phyloP scores from a whole-genome alignment of 148 eudicot species.

The Euryodendron excelsum region DNA sequence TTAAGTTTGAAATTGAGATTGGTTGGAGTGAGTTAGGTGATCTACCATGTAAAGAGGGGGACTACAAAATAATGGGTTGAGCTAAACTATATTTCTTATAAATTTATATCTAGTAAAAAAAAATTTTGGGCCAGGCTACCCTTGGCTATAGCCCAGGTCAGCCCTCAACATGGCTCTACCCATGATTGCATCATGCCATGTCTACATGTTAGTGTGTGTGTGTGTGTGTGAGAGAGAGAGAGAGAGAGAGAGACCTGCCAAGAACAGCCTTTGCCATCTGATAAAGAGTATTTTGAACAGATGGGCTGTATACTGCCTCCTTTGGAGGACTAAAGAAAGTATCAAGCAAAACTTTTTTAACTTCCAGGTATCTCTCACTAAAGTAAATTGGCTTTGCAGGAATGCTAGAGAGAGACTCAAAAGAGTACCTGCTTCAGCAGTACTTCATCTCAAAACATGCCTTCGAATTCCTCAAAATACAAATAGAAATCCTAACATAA shows the following conservation, averaged over 20 bases:
- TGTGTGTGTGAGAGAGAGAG: not conserved
- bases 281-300: conserved; percentile 92
- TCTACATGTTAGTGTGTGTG: too few species aligned
- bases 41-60: too few species aligned
- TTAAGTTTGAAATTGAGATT: too few species aligned
- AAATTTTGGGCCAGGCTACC: too few species aligned
- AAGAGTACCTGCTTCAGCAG: conserved; percentile 58
- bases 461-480: not conserved
- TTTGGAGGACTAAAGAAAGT: conserved; percentile 87
- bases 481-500: not conserved
- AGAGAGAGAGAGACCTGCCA: conserved; percentile 48
- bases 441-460: not conserved
- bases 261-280: conserved; percentile 84
- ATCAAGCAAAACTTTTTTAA: conserved; percentile 58
- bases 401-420: conserved; percentile 49
- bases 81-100: too few species aligned
- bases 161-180: too few species aligned
- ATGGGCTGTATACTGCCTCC: conserved; percentile 90
- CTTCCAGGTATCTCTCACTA: conserved; percentile 52
- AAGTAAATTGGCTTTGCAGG: conserved; percentile 67
- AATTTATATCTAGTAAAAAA: too few species aligned
- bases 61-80: too few species aligned
- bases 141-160: too few species aligned
- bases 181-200: too few species aligned
- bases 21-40: too few species aligned